Conservation (phyloP, 306 rosid species). For the Erythrophleum fordii region DNA sequence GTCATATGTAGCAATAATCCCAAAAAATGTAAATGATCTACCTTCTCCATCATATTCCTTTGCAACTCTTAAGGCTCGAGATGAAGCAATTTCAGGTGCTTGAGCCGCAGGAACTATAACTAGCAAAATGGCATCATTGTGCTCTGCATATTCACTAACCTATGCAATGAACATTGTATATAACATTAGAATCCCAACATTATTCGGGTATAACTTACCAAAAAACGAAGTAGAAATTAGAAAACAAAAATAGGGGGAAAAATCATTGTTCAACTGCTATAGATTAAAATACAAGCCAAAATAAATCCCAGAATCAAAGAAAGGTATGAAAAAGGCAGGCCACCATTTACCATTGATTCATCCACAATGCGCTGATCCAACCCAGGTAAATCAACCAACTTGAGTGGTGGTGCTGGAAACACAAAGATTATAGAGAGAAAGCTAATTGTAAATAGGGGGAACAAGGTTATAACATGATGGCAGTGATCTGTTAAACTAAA, state of each 20-base stretch:
- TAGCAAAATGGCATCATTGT: conserved; percentile 88
- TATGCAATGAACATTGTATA: conserved; percentile 48
- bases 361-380: conserved; percentile 91
- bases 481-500: conserved; percentile 22
- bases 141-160: conserved; percentile 94
- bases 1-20: neutral
- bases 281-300: neutral
- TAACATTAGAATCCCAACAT: conserved; percentile 36
- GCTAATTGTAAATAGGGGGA: conserved; percentile 8
- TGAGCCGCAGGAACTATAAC: conserved; percentile 91
- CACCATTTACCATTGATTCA: conserved; percentile 78
- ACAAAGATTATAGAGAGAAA: conserved; percentile 35
- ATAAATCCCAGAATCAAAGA: neutral
- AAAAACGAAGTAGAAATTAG: neutral
- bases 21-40: conserved; percentile 41
- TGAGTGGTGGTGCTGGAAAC: conserved; percentile 90
- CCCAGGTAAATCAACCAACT: conserved; percentile 96
- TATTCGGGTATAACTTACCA: conserved; percentile 11
- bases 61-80: conserved; percentile 78
- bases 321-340: conserved; percentile 25
- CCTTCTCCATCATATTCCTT: conserved; percentile 94
- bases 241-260: neutral
- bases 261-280: neutral
- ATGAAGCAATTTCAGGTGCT: conserved; percentile 89
- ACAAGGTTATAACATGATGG: conserved; percentile 14